Evolutionary conservation across 352 stramenopile genomes (phyloP), one percentile per base, ranked within the genome.

Genomic region (Blastocystis sp.): DNA sequence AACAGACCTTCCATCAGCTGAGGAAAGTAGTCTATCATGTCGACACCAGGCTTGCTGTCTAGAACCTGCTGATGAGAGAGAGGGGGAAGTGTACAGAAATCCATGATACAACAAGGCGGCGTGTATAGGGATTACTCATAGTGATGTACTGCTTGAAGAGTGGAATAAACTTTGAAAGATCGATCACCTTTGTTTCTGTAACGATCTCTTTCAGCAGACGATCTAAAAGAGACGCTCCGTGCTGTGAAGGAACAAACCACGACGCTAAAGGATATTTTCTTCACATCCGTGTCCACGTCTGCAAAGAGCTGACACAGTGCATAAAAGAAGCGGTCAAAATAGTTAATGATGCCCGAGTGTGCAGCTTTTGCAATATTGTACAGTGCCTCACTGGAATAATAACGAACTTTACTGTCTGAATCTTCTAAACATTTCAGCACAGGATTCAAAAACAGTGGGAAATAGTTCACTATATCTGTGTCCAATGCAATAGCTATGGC

Each of bases 311-410:
- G 79, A 7, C 53, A 88, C 20, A 91, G n/a, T 7, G 73, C 73
- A 50, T 96, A 94, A 76, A 96, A 96, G 88, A 96, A 96, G 91
- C 95, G 93, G 90, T 96, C 95, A 89, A 96, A 96, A 90, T 96
- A 95, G 91, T 94, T 92, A 56, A 95, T 88, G 47, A 96, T 95
- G 75, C 94, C 92, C 3, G 93, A 92, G 2, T 93, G 91, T 2
- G 94, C 94, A 62, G 95, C 94, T 79, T 96, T 96, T 41, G 93
- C 94, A 75, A 96, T 96, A 90, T 96, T 96, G 91, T 96, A 96
- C 43, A 96, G 90, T 53, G 93, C 94, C 84, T 96, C 94, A 87
- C 94, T 96, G 13, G 94, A 94, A 70, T 96, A 96, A 45, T 90
- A 90, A 23, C 94, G 93, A 54, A 96, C 94, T 26, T 94, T 91